Evolutionary conservation across 163 green algal genomes (phyloP), one percentile per base, ranked within the genome.

Genomic region (Prototheca stagnorum): DNA sequence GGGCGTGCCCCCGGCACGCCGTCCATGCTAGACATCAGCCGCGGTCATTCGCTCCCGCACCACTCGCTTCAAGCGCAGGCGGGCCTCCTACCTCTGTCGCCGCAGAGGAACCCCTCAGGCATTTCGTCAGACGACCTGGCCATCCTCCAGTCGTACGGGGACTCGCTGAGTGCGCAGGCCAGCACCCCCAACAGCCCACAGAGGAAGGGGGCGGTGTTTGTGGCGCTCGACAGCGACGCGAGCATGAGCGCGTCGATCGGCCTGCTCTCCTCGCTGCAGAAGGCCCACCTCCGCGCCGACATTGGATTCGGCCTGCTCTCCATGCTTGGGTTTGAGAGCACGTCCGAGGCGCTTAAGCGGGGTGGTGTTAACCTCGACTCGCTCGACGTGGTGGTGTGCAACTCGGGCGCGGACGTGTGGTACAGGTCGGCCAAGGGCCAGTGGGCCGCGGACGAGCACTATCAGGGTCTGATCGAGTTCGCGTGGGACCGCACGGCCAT

Each of bases 301-400:
- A 47, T 78, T 1, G 75, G 70, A 7, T 17, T 83, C 20, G 73
- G 73, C 48, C 27, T 85, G 20, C 54, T 70, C 37, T 73, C 54
- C 61, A 79, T 74, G 57, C 59, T 73, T 39, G 72, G 61, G 51
- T 72, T 83, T 51, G 56, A 73, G 20, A 54, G 61, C 36, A 72
- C 68, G 14, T 25, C 21, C 20, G 52, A 60, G 5, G 36, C 50
- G 29, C 56, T 82, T 12, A 11, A 64, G 46, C 59, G 59, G 45
- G 17, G 42, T 15, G 72, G 66, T 24, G 47, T 83, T 7, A 26
- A 56, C 35, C 36, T 70, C 7, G 21, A 52, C 2, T 54, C 54
- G 12, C 45, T 92, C 24, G 75, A 85, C 65, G 81, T 79, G 49
- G 54, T 82, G 21, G 58, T 84, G 14, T 84, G 68, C 51, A 74